These are phyloP conservation scores for Artemisia argyi DNA, from an alignment of 129 eudicot species.

Conservation along the genomic window DNA sequence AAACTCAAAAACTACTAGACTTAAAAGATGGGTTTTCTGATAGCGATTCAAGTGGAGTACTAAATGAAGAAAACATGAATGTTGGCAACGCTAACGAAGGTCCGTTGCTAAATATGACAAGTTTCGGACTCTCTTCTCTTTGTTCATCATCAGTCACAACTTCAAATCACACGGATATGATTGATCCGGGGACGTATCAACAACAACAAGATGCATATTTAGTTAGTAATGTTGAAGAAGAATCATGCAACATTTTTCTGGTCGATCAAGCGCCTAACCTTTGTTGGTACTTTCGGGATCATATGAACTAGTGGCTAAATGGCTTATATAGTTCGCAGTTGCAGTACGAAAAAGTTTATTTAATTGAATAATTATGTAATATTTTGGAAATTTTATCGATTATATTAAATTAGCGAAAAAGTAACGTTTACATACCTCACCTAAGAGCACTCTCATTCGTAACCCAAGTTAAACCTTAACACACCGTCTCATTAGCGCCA, in stretches of 20 bases:
- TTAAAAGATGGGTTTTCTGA: conserved; percentile 49
- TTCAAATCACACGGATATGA: conserved; percentile 22
- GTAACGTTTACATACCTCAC: neutral
- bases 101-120: conserved; percentile 20
- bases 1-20: conserved; percentile 24
- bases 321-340: conserved; percentile 10
- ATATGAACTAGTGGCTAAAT: conserved; percentile 31
- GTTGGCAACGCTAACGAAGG: conserved; percentile 12
- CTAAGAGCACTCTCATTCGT: no score
- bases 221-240: conserved; percentile 39
- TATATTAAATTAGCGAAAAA: conserved; percentile 21
- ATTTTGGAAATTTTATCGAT: conserved; percentile 18
- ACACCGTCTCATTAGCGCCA: no score
- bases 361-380: conserved; percentile 29
- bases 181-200: conserved; percentile 35
- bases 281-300: conserved; percentile 54
- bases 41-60: conserved; percentile 46
- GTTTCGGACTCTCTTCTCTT: conserved; percentile 22
- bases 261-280: conserved; percentile 67
- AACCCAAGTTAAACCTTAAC: no score
- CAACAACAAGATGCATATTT: conserved; percentile 37
- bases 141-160: conserved; percentile 31
- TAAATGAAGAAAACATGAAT: conserved; percentile 42
- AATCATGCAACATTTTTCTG: conserved; percentile 55
- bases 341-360: conserved; percentile 19